These are phyloP conservation scores for Dothistroma septosporum DNA, from an alignment of 2,329 filamentous ascomycete genomes.

Conservation along the genomic window DNA sequence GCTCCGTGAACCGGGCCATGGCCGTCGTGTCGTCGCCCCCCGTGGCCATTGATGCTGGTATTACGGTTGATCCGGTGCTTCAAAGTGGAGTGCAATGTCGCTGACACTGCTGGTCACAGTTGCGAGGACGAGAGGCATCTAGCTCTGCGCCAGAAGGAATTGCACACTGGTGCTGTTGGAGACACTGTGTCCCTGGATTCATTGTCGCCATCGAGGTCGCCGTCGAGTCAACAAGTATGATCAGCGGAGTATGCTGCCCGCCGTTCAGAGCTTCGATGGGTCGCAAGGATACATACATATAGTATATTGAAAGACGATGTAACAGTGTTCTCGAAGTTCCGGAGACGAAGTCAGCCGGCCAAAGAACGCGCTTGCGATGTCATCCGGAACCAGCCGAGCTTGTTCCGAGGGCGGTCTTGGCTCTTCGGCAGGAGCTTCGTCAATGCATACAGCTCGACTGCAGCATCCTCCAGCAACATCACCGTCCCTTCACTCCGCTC, in stretches of 20 bases:
- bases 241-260: not conserved
- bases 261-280: not conserved
- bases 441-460: conserved; percentile 2
- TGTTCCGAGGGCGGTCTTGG: conserved; percentile 1
- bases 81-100: not conserved
- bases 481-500: conserved; percentile 9
- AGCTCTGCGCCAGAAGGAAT: not conserved
- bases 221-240: not conserved
- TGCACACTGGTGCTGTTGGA: not conserved
- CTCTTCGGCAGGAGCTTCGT: conserved; percentile 1
- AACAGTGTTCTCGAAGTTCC: not conserved
- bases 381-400: not conserved
- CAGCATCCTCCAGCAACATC: not conserved
- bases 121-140: not conserved
- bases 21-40: no score
- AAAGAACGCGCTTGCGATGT: conserved; percentile 5
- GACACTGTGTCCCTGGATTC: not conserved
- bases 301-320: not conserved
- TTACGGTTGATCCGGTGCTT: not conserved
- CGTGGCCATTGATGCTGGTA: no score
- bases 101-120: not conserved
- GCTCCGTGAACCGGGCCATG: not conserved
- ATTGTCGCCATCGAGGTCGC: not conserved
- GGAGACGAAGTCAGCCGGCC: not conserved
- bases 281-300: not conserved